These are phyloP conservation scores for Daldinia vernicosa DNA, from an alignment of 495 filamentous ascomycete species.

Conservation along the genomic window DNA sequence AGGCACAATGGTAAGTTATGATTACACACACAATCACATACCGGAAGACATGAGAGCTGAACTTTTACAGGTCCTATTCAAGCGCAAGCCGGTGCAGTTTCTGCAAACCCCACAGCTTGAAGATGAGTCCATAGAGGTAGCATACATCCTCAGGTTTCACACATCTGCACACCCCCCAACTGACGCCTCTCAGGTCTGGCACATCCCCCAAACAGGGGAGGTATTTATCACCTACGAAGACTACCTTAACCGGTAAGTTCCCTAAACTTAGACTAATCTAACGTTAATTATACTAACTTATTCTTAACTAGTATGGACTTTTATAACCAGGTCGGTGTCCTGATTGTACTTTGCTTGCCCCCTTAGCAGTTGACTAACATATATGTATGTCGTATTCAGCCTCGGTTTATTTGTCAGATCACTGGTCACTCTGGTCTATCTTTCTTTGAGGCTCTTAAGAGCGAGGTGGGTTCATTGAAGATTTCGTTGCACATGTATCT, in stretches of 20 bases:
- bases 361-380: slow-evolving; percentile 24
- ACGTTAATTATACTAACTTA: slow-evolving; percentile 2
- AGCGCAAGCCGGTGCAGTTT: slow-evolving; percentile 93
- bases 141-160: slow-evolving; percentile 22
- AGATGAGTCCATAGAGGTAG: slow-evolving; percentile 82
- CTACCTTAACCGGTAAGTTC: slow-evolving; percentile 77
- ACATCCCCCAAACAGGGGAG: slow-evolving; percentile 88
- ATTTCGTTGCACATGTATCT: not conserved
- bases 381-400: slow-evolving; percentile 54
- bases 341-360: not conserved
- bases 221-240: slow-evolving; percentile 88
- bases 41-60: slow-evolving; percentile 14
- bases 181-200: slow-evolving; percentile 75
- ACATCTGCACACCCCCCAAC: slow-evolving; percentile 30
- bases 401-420: slow-evolving; percentile 92
- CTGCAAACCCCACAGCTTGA: slow-evolving; percentile 74
- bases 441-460: slow-evolving; percentile 93
- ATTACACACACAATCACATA: slow-evolving; percentile 1
- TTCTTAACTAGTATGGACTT: slow-evolving; percentile 76
- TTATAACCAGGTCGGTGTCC: slow-evolving; percentile 77
- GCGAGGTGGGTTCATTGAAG: slow-evolving; percentile 75
- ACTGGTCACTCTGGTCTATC: slow-evolving; percentile 90
- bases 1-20: slow-evolving; percentile 39
- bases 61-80: slow-evolving; percentile 81
- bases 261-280: not conserved